Percentiles rank a stretch among this genome's conserved stretches.
Evolutionary conservation across 2,329 filamentous ascomycete genomes (phyloP).

Genomic region (Fusarium robinianum): DNA sequence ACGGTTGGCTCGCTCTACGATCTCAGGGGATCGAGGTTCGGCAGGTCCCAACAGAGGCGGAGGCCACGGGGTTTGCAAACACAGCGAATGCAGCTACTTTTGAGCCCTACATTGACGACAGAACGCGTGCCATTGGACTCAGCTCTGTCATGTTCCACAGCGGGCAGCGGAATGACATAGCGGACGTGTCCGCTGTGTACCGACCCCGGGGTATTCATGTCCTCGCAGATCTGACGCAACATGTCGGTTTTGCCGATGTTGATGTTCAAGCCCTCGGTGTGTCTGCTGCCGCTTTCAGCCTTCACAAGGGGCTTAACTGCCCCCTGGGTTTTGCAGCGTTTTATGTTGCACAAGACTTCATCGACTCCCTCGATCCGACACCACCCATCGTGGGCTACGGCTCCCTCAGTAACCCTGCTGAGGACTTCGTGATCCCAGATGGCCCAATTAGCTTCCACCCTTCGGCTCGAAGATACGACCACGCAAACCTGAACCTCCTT

Average conservation of each 20-base stretch:
- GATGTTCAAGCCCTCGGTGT: conserved; percentile 34
- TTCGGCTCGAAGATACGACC: conserved; percentile 38
- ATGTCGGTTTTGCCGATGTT: conserved; percentile 40
- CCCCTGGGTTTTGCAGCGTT: conserved; percentile 39
- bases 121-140: conserved; percentile 39
- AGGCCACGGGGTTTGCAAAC: not conserved
- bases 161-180: conserved; percentile 40
- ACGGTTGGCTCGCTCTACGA: conserved; percentile 38
- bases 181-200: conserved; percentile 33
- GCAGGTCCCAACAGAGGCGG: conserved; percentile 8
- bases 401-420: conserved; percentile 23
- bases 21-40: conserved; percentile 37
- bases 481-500: conserved; percentile 38
- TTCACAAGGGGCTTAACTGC: conserved; percentile 42
- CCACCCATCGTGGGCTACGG: conserved; percentile 38
- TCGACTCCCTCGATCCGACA: conserved; percentile 27
- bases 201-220: conserved; percentile 38
- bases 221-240: conserved; percentile 40
- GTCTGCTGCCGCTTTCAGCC: conserved; percentile 40
- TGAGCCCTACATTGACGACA: conserved; percentile 36
- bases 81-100: conserved; percentile 23
- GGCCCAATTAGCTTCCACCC: conserved; percentile 29
- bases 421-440: conserved; percentile 25
- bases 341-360: conserved; percentile 34
- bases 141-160: conserved; percentile 42